Conservation (phyloP, 2,329 filamentous ascomycete species). For the Fusarium sambucinum region DNA sequence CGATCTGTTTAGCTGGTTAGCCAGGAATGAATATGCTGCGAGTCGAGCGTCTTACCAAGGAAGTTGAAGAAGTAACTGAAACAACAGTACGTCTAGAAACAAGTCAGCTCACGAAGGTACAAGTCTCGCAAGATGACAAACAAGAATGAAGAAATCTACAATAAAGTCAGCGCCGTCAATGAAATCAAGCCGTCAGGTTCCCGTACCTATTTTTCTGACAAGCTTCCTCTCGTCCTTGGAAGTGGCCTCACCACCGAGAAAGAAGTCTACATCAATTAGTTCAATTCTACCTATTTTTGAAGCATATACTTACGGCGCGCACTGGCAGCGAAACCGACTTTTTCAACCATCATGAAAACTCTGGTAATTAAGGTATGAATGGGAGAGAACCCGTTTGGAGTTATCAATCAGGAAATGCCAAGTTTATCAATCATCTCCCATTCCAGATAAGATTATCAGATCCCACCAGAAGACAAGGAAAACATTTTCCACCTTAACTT, state of each 20-base stretch:
- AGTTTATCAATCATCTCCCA: background rate
- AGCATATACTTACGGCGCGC: conserved; percentile 1
- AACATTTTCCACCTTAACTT: background rate
- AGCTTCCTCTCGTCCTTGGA: conserved; percentile 47
- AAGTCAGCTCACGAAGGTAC: background rate
- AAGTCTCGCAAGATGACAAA: accelerated
- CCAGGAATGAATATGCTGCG: accelerated
- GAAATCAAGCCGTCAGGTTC: accelerated
- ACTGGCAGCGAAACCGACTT: background rate
- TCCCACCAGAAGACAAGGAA: conserved; percentile 15
- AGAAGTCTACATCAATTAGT: conserved; percentile 7
- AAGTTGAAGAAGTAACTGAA: conserved; percentile 55
- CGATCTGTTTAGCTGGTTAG: conserved; percentile 24
- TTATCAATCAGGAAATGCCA: background rate
- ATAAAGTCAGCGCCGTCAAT: background rate
- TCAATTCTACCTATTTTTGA: accelerated
- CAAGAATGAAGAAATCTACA: conserved; percentile 52
- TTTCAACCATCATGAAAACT: conserved; percentile 2
- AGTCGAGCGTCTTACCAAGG: conserved; percentile 47
- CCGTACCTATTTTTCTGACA: conserved; percentile 48
- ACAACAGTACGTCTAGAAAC: conserved; percentile 50
- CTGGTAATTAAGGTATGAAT: too few species aligned
- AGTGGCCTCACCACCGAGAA: conserved; percentile 25
- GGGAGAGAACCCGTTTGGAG: too few species aligned
- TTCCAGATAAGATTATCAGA: conserved; percentile 26